Evolutionary conservation across 176 grass and related monocot genomes (phyloP), one percentile per base, ranked within the genome.

Genomic region (Stipa capillata): DNA sequence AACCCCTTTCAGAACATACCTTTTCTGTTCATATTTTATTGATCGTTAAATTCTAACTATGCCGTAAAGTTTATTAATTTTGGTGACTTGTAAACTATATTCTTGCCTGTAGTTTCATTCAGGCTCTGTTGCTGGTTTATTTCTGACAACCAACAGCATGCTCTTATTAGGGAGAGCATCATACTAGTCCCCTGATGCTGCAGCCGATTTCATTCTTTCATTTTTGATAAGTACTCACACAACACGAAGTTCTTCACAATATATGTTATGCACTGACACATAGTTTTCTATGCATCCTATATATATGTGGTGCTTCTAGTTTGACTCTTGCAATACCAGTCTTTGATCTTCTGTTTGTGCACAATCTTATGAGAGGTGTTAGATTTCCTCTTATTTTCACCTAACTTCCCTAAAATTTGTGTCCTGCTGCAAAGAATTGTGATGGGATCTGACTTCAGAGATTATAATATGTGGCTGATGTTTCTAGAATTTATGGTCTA

Each of bases 331-430:
- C 14, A 61, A 54, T 81, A 27, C 3, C 57, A 48, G 15, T 69
- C 29, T 84, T 74, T 69, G 7, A 11, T 53, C 44, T 74, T 84
- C 1, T 60, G 14, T 18, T 87, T 77, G 14, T 62, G n/a, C 42
- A 35, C 63, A 62, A 63, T 35, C 56, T 54, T 43, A 35, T 37
- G 5, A 21, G 20, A 29, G 82, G 7, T 29, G 44, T 28, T 76
- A 44, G 37, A 11, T 68, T 42, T 74, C 20, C 17, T 65, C 67
- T 33, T 42, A 12, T 58, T 40, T 73, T 79, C 12, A 78, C 2
- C 8, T 4, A 6, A 20, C 51, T 87, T 76, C 27, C 52, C 24
- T 88, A 42, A 31, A 67, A 59, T 39, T 25, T 67, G 6, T 87
- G 61, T 27, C 53, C 37, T 72, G 39, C 12, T 24, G 47, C 47